A percentile compares a stretch with the other conserved stretches of the same genome.
Evolutionary conservation across 371 early-diverging fungal genomes (phyloP).

Genomic region (Batrachochytrium dendrobatidis): DNA sequence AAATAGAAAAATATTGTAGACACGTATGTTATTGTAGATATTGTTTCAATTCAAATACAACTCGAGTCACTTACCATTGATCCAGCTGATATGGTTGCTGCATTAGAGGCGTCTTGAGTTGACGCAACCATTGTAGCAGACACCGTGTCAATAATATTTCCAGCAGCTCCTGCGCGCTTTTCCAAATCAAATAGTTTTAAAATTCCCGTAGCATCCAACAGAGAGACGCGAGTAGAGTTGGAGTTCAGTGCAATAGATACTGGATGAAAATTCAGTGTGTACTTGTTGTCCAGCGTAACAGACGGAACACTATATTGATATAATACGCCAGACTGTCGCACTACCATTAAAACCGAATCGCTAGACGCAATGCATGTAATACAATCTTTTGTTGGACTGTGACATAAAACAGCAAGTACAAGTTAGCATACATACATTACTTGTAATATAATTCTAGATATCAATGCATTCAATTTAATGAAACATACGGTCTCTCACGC

Average conservation of each 20-base stretch:
- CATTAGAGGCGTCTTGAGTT: neutral
- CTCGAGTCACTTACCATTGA: too few species aligned
- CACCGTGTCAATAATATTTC: conserved; percentile 9
- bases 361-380: conserved; percentile 27
- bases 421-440: too few species aligned
- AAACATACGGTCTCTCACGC: neutral
- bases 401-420: neutral
- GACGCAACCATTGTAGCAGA: neutral
- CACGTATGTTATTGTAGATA: too few species aligned
- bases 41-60: neutral
- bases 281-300: conserved; percentile 28
- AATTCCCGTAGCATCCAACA: conserved; percentile 39
- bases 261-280: conserved; percentile 25
- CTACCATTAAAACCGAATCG: conserved; percentile 32
- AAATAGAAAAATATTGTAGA: neutral
- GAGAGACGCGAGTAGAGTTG: conserved; percentile 26
- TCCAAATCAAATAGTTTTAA: conserved; percentile 34
- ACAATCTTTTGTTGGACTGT: conserved; percentile 29
- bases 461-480: too few species aligned
- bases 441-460: too few species aligned
- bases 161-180: conserved; percentile 5
- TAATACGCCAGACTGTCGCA: conserved; percentile 33
- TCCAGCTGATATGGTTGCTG: too few species aligned
- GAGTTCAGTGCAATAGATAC: conserved; percentile 35
- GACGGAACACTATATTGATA: conserved; percentile 33